Conservation (phyloP, 2,329 filamentous ascomycete species). For the Plenodomus lindquistii region DNA sequence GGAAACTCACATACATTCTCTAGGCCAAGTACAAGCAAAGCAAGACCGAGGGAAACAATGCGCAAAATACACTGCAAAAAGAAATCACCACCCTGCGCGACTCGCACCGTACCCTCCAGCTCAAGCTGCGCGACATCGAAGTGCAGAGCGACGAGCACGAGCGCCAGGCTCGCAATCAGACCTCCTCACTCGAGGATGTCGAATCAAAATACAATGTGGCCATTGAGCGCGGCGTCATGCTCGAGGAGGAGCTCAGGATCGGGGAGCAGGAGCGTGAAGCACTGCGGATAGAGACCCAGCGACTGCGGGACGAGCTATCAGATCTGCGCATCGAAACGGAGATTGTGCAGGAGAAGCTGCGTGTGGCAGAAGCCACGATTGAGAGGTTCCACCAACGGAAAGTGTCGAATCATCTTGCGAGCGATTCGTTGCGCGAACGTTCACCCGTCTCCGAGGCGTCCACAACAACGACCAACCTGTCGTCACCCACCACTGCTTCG, state of each 20-base stretch:
- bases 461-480: constrained; percentile 78
- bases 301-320: constrained; percentile 85
- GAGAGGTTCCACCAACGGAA: constrained; percentile 57
- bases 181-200: constrained; percentile 92
- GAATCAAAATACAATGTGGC: constrained; percentile 96
- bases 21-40: constrained; percentile 96
- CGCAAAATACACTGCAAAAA: constrained; percentile 87
- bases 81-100: constrained; percentile 93
- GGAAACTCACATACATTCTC: not conserved
- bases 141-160: constrained; percentile 99
- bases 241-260: constrained; percentile 91
- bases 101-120: constrained; percentile 75
- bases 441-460: constrained; percentile 77
- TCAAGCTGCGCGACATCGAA: constrained; percentile 90
- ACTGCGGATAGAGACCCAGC: constrained; percentile 87
- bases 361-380: constrained; percentile 63
- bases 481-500: constrained; percentile 85
- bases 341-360: constrained; percentile 91
- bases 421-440: constrained; percentile 57
- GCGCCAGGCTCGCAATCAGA: constrained; percentile 91
- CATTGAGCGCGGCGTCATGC: constrained; percentile 87
- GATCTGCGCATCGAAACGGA: constrained; percentile 95
- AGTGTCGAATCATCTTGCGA: constrained; percentile 53
- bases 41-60: constrained; percentile 81
- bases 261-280: constrained; percentile 90